Percentiles rank a stretch among this genome's conserved stretches.
Evolutionary conservation across 2,329 filamentous ascomycete genomes (phyloP).

Genomic region (Colletotrichum noveboracense): DNA sequence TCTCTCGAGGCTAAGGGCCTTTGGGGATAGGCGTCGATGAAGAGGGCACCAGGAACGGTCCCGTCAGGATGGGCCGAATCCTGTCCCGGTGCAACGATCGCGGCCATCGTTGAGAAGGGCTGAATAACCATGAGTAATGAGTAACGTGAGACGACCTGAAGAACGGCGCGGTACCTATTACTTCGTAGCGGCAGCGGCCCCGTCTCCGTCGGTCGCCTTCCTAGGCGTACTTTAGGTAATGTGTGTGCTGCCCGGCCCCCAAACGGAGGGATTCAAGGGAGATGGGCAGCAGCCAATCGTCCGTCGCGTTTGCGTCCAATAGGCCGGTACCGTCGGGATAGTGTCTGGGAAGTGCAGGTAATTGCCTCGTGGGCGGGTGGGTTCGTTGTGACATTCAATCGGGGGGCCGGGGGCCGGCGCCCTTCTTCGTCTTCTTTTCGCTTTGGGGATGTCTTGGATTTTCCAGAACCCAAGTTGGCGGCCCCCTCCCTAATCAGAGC

Average conservation of each 20-base stretch:
- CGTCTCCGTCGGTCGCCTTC: not conserved
- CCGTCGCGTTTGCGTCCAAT: not conserved
- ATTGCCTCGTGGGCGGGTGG: conserved; percentile 14
- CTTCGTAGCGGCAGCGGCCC: not conserved
- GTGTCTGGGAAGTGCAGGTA: conserved; percentile 1
- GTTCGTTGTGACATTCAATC: conserved; percentile 6
- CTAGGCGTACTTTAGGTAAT: not conserved
- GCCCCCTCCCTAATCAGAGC: not conserved
- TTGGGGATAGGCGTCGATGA: conserved; percentile 1
- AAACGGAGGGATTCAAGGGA: not conserved
- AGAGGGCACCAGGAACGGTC: not conserved
- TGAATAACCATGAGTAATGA: not conserved
- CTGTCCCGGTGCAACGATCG: not conserved
- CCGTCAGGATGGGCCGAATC: not conserved
- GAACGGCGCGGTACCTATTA: not conserved
- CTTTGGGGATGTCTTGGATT: conserved; percentile 5
- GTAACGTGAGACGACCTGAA: not conserved
- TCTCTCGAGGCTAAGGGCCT: not conserved
- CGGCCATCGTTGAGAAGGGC: not conserved
- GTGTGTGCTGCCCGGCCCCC: not conserved
- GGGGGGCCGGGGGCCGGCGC: not conserved
- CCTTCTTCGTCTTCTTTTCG: not conserved
- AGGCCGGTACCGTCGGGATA: conserved; percentile 2
- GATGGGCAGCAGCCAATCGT: not conserved
- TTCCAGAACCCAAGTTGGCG: not conserved